These are phyloP conservation scores for Curvularia hawaiiensis DNA, from an alignment of 2,329 filamentous ascomycete genomes.

Conservation along the genomic window DNA sequence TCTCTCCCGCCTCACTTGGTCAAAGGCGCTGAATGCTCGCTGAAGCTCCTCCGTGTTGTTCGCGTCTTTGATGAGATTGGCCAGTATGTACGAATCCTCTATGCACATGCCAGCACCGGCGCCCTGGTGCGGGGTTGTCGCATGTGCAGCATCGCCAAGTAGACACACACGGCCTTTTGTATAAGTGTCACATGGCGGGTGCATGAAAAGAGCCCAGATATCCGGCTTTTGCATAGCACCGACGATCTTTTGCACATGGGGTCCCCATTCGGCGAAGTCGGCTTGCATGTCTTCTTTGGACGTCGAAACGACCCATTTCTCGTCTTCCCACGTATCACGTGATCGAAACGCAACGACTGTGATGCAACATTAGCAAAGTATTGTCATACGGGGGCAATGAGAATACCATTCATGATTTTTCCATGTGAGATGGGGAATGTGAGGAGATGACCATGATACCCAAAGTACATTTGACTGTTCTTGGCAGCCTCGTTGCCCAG, in stretches of 20 bases:
- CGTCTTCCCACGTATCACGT: slow-evolving; percentile 39
- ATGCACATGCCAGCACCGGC: slow-evolving; percentile 62
- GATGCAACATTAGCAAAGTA: slow-evolving; percentile 17
- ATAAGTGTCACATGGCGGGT: slow-evolving; percentile 55
- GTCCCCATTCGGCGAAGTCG: slow-evolving; percentile 39
- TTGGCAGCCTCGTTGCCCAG: slow-evolving; percentile 58
- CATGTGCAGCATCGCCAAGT: slow-evolving; percentile 64
- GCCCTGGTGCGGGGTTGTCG: slow-evolving; percentile 60
- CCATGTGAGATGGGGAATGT: slow-evolving; percentile 67
- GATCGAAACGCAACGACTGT: slow-evolving; percentile 45
- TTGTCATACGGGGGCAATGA: too few species aligned
- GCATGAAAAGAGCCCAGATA: slow-evolving; percentile 64
- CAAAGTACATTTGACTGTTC: slow-evolving; percentile 64
- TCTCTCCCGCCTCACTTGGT: slow-evolving; percentile 35
- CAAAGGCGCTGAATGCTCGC: slow-evolving; percentile 39
- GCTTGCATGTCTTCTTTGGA: slow-evolving; percentile 42
- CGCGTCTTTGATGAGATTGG: slow-evolving; percentile 37
- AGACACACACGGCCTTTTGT: slow-evolving; percentile 53
- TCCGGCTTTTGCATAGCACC: slow-evolving; percentile 56
- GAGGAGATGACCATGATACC: slow-evolving; percentile 63
- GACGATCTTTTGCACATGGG: slow-evolving; percentile 38
- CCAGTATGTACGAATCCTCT: slow-evolving; percentile 56
- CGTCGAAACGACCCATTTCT: slow-evolving; percentile 42
- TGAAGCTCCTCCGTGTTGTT: slow-evolving; percentile 37
- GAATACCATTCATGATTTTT: slow-evolving; percentile 59